Evolutionary conservation across 257 asterid genomes (phyloP), one percentile per base, ranked within the genome.

Genomic region (Capsicum pubescens): DNA sequence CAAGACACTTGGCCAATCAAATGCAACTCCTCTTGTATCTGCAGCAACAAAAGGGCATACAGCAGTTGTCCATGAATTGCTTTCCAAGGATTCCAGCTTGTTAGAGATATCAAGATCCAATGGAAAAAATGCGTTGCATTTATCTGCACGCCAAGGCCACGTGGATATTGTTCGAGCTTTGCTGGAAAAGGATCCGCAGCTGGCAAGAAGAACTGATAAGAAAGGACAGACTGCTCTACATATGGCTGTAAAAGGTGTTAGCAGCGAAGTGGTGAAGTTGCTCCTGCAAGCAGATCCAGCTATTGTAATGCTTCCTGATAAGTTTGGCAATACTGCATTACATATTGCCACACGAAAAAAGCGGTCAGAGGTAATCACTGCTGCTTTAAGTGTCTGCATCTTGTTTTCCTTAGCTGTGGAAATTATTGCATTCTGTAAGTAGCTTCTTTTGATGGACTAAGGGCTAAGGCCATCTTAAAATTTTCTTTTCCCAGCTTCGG

Each of bases 221-320:
- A 92, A 93, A 76, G 95, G 95, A 67, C 97, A 93, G 84, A 93
- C 95, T 77, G 93, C 97, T 39, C 58, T 92, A 71, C 95, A 92
- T 82, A 87, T 93, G 97, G 97, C 95, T 66, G 97, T 91, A 78
- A 93, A 93, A 89, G 97, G 97, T 3, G 88, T 90, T 79, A 92
- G 91, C 84, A 63, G 79, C 70, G 84, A 69, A 13, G 93, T 89
- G 17, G 97, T 92, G 50, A 91, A 67, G 88, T 81, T 86, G 86
- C 94, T 92, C 81, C 87, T 93, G 52, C 88, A 78, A 86, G 93
- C 93, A 39, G 97, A 93, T 83, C 84, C 95, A 9, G 93, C 94
- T 69, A 90, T 89, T 85, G 92, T 91, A 64, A 92, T 91, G 95
- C 94, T 94, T 9, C 95, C 97, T 0, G 98, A 94, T 80, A 93